These are phyloP conservation scores for Vanrija pseudolonga DNA, from an alignment of 1,284 basidiomycete species.

Conservation along the genomic window DNA sequence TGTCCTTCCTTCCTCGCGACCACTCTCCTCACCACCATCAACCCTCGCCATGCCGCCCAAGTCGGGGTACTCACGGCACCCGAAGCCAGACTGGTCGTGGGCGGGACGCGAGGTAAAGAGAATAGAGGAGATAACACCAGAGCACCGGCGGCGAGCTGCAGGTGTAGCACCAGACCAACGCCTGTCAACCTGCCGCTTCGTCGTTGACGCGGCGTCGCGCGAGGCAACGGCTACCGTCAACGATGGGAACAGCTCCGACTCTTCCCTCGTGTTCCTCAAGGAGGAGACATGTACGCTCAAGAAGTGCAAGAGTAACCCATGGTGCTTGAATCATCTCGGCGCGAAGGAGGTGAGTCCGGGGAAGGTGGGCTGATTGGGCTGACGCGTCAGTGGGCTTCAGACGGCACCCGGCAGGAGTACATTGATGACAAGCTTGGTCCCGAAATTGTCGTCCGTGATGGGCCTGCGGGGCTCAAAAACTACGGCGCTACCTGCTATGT, in stretches of 20 bases:
- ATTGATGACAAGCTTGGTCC: constrained; percentile 58
- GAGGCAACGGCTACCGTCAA: background rate
- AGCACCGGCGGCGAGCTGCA: constrained; percentile 64
- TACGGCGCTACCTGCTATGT: constrained; percentile 88
- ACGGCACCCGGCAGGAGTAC: constrained; percentile 57
- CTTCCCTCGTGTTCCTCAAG: background rate
- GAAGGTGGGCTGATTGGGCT: constrained; percentile 52
- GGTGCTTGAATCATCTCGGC: constrained; percentile 79
- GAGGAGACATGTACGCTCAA: constrained; percentile 58
- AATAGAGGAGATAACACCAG: constrained; percentile 58
- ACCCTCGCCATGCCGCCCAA: background rate
- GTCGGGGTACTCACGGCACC: background rate
- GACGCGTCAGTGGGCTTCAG: constrained; percentile 52
- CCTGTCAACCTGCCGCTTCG: constrained; percentile 58
- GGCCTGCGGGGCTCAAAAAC: constrained; percentile 84
- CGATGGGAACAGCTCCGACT: background rate
- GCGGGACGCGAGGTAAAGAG: constrained; percentile 62
- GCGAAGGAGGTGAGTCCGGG: constrained; percentile 56
- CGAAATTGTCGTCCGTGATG: constrained; percentile 54
- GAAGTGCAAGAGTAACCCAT: constrained; percentile 66
- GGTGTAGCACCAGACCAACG: constrained; percentile 58
- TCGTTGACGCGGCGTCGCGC: background rate
- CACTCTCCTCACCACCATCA: background rate
- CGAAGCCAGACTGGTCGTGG: constrained; percentile 64
- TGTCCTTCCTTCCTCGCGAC: background rate